Conservation (phyloP, 2,329 filamentous ascomycete genomes). For the Neonectria hederae region DNA sequence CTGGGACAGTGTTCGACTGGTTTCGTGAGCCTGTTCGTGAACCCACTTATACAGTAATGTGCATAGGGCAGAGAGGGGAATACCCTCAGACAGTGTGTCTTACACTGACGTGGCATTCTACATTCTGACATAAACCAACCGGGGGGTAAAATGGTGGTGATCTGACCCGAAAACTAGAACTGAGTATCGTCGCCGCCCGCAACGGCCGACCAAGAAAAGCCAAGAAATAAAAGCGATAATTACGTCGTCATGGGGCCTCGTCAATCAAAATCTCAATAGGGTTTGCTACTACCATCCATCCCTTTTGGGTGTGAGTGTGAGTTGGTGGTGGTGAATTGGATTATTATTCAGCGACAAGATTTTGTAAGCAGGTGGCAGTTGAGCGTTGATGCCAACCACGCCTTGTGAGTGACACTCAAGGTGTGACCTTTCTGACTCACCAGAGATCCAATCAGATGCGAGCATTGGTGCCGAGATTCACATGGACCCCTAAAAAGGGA, state of each 20-base stretch:
- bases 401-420: conserved; percentile 24
- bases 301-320: conserved; percentile 3
- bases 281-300: conserved; percentile 1
- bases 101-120: neutral
- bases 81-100: too few relatives aligned
- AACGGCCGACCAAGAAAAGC: neutral
- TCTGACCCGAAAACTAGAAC: neutral
- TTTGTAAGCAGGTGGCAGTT: neutral
- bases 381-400: conserved; percentile 11
- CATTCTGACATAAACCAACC: neutral
- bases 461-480: conserved; percentile 9
- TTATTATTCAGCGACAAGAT: neutral
- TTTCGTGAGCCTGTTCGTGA: neutral
- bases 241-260: neutral
- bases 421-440: neutral
- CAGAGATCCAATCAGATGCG: conserved; percentile 27
- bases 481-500: conserved; percentile 36
- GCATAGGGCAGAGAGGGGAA: neutral
- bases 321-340: neutral
- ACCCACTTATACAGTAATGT: neutral
- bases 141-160: neutral
- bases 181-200: neutral
- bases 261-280: neutral
- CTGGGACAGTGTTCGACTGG: neutral
- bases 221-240: neutral